phyloP scores from a whole-genome alignment of 495 filamentous ascomycete species.

The Tuber magnatum region DNA sequence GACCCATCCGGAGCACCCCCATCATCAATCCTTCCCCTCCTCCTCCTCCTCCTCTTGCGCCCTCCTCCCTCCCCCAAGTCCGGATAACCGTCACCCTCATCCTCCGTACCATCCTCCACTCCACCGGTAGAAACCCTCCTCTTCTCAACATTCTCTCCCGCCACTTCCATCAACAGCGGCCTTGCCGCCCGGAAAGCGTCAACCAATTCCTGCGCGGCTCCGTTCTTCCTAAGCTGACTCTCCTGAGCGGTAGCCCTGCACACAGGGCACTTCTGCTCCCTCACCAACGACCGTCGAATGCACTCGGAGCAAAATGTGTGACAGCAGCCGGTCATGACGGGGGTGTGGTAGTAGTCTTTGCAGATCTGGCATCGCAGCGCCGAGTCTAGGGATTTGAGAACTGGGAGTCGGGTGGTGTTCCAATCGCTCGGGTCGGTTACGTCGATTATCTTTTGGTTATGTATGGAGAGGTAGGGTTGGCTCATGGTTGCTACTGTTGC shows the following conservation, averaged over 20 bases:
- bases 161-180: slow-evolving; percentile 55
- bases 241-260: slow-evolving; percentile 74
- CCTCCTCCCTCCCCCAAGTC: slow-evolving; percentile 18
- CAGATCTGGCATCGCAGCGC: slow-evolving; percentile 91
- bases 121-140: slow-evolving; percentile 42
- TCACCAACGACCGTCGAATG: slow-evolving; percentile 73
- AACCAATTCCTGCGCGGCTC: slow-evolving; percentile 75
- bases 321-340: slow-evolving; percentile 87
- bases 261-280: slow-evolving; percentile 76
- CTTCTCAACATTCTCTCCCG: slow-evolving; percentile 40
- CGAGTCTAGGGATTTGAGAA: slow-evolving; percentile 69
- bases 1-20: neutral
- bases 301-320: slow-evolving; percentile 97
- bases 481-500: neutral
- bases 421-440: slow-evolving; percentile 90
- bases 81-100: slow-evolving; percentile 34
- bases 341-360: slow-evolving; percentile 91
- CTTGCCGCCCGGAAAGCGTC: slow-evolving; percentile 64
- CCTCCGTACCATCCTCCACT: slow-evolving; percentile 40
- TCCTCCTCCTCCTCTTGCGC: slow-evolving; percentile 11
- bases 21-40: neutral
- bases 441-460: slow-evolving; percentile 41
- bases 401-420: slow-evolving; percentile 67
- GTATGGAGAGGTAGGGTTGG: neutral
- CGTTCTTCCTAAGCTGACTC: slow-evolving; percentile 73